Percentiles rank a stretch among this genome's conserved stretches.
These are phyloP conservation scores for Juglanconis sp. DNA, from an alignment of 2,329 filamentous ascomycete species.

Conservation along the genomic window DNA sequence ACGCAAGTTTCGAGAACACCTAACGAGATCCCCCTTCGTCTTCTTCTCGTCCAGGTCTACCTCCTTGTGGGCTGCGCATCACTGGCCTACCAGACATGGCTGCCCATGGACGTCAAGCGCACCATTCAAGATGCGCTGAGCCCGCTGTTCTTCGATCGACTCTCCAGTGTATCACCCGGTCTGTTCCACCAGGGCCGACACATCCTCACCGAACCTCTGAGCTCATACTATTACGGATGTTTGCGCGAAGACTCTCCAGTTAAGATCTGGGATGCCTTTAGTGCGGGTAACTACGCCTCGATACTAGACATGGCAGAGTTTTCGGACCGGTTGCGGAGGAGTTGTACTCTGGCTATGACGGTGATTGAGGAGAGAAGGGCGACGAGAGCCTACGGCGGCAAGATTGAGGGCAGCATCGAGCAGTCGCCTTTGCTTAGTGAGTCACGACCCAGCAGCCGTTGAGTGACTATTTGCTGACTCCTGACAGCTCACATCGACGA, in stretches of 20 bases:
- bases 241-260: conserved; percentile 35
- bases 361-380: conserved; percentile 50
- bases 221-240: conserved; percentile 43
- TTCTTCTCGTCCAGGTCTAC: conserved; percentile 51
- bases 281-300: conserved; percentile 48
- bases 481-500: conserved; percentile 39
- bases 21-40: conserved; percentile 43
- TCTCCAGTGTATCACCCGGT: conserved; percentile 49
- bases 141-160: conserved; percentile 52
- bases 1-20: conserved; percentile 43
- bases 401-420: conserved; percentile 36
- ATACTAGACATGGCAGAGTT: conserved; percentile 45
- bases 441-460: conserved; percentile 21
- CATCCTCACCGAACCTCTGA: conserved; percentile 39
- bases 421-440: conserved; percentile 45
- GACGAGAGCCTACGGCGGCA: conserved; percentile 39
- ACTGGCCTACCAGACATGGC: conserved; percentile 47
- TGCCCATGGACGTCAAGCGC: conserved; percentile 51
- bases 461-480: conserved; percentile 6
- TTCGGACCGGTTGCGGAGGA: conserved; percentile 41
- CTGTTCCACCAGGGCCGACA: conserved; percentile 33
- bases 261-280: conserved; percentile 47
- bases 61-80: conserved; percentile 48
- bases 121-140: conserved; percentile 56
- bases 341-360: conserved; percentile 52